phyloP scores from a whole-genome alignment of 192 early-diverging fungal genomes.

The Coemansia interrupta region DNA sequence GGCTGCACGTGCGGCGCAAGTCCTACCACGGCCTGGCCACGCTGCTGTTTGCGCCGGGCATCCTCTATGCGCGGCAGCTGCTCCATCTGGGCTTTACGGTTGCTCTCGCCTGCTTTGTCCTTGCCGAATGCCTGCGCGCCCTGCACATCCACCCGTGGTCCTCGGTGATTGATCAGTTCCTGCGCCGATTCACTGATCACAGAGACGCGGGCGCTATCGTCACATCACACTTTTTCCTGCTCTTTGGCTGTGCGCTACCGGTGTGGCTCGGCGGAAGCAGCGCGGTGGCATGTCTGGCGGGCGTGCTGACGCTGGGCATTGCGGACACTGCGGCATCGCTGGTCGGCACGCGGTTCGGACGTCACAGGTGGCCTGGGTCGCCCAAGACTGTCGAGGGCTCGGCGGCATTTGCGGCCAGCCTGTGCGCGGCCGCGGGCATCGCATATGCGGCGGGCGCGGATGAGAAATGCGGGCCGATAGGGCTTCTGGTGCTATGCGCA shows the following conservation, averaged over 20 bases:
- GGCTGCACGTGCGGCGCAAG: slow-evolving; percentile 75
- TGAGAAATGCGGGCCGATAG: slow-evolving; percentile 27
- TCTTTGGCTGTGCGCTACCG: slow-evolving; percentile 85
- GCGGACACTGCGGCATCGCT: slow-evolving; percentile 89
- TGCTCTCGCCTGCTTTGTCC: slow-evolving; percentile 67
- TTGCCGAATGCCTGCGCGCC: slow-evolving; percentile 76
- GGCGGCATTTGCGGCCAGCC: slow-evolving; percentile 66
- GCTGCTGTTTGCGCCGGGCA: slow-evolving; percentile 82
- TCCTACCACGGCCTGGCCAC: slow-evolving; percentile 80
- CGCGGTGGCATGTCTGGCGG: slow-evolving; percentile 58
- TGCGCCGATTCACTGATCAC: slow-evolving; percentile 78
- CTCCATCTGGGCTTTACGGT: slow-evolving; percentile 80
- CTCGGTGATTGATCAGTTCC: slow-evolving; percentile 62
- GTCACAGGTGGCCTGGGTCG: slow-evolving; percentile 68
- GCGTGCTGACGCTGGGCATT: slow-evolving; percentile 84
- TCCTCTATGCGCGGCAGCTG: slow-evolving; percentile 58
- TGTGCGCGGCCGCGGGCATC: slow-evolving; percentile 37
- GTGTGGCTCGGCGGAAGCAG: slow-evolving; percentile 75
- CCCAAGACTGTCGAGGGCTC: slow-evolving; percentile 88
- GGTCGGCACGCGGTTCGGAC: slow-evolving; percentile 72
- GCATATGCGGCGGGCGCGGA: slow-evolving; percentile 19
- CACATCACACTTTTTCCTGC: slow-evolving; percentile 82
- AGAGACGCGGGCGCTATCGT: slow-evolving; percentile 81
- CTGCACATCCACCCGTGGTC: slow-evolving; percentile 69
- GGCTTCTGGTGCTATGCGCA: slow-evolving; percentile 18